Evolutionary conservation across 176 grass and related monocot species (phyloP).

Genomic region (Avena eriantha): DNA sequence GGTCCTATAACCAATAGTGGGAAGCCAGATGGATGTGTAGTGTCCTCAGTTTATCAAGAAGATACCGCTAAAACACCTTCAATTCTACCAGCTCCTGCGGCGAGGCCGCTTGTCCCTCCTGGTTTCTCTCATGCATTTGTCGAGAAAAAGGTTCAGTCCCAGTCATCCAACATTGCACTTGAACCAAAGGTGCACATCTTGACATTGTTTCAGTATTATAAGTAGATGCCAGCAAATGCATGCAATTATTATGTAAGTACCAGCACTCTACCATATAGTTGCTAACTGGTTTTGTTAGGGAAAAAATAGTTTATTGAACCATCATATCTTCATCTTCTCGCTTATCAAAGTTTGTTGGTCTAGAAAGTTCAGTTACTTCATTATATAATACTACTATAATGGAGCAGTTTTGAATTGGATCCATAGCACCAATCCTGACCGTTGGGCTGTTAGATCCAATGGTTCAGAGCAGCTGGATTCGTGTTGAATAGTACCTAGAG

Average conservation of each 20-base stretch:
- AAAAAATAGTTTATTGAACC: background rate
- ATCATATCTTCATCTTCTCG: background rate
- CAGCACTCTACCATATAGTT: background rate
- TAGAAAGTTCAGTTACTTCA: background rate
- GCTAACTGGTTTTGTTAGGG: background rate
- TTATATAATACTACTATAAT: too few relatives aligned
- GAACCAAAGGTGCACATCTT: slow-evolving; percentile 51
- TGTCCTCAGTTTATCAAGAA: slow-evolving; percentile 51
- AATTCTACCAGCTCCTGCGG: slow-evolving; percentile 37
- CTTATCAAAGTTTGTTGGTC: background rate
- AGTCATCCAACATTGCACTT: slow-evolving; percentile 40
- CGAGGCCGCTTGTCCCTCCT: slow-evolving; percentile 53
- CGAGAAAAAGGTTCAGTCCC: slow-evolving; percentile 48
- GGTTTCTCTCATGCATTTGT: slow-evolving; percentile 64
- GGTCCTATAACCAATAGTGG: slow-evolving; percentile 47
- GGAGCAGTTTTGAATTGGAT: too few relatives aligned
- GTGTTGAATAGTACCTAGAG: too few relatives aligned
- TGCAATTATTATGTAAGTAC: background rate
- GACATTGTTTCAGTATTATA: slow-evolving; percentile 9
- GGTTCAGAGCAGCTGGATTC: too few relatives aligned
- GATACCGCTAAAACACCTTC: slow-evolving; percentile 51
- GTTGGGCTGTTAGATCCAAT: too few relatives aligned
- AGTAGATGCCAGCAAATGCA: slow-evolving; percentile 1
- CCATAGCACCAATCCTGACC: too few relatives aligned
- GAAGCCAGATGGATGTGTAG: slow-evolving; percentile 51